Conservation (phyloP, 768 basidiomycete species). For the Rhodotorula paludigena region DNA sequence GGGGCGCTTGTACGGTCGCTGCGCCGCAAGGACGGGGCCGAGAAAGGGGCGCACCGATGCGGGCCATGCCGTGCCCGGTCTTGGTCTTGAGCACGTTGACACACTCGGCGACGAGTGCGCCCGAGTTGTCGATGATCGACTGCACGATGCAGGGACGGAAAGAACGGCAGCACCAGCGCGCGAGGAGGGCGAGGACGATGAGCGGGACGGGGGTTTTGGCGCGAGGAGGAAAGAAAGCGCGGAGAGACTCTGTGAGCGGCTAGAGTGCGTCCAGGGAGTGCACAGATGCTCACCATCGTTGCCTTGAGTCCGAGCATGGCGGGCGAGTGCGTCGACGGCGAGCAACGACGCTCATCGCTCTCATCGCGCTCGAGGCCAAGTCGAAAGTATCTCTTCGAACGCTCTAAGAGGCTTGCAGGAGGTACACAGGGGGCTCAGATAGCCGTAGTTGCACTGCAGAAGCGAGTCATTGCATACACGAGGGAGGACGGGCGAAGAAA, state of each 20-base stretch:
- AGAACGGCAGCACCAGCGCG: background rate
- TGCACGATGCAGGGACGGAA: background rate
- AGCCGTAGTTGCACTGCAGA: too few species aligned
- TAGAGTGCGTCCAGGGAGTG: too few species aligned
- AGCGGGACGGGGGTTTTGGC: background rate
- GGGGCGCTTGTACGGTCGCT: too few species aligned
- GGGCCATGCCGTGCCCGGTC: slow-evolving; percentile 87
- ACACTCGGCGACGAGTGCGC: slow-evolving; percentile 87
- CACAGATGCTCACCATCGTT: slow-evolving; percentile 56
- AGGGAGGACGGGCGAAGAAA: too few species aligned
- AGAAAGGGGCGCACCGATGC: slow-evolving; percentile 46
- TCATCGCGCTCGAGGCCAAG: too few species aligned
- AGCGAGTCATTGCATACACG: too few species aligned
- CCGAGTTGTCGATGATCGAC: slow-evolving; percentile 95
- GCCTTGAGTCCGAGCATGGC: slow-evolving; percentile 92
- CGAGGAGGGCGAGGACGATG: background rate
- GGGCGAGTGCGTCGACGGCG: background rate
- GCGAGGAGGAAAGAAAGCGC: background rate
- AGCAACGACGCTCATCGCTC: too few species aligned
- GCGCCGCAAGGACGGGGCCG: background rate
- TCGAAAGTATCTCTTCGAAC: too few species aligned
- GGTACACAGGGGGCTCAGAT: too few species aligned
- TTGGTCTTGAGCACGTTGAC: slow-evolving; percentile 95
- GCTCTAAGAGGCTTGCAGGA: too few species aligned
- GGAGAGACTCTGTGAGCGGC: too few species aligned